These are phyloP conservation scores for Fraxinus nigra DNA, from an alignment of 305 asterid genomes.

Conservation along the genomic window DNA sequence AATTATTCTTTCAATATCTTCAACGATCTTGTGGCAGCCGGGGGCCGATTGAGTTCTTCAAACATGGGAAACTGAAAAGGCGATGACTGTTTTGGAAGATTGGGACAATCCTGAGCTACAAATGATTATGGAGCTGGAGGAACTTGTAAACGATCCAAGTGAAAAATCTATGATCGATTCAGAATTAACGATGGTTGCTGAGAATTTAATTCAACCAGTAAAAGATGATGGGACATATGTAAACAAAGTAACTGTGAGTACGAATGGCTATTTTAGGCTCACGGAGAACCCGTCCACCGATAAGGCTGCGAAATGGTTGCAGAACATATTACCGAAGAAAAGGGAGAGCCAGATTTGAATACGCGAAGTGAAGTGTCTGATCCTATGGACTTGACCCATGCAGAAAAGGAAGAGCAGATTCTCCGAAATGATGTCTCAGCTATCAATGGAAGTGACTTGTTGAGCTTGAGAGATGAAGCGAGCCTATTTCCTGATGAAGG, in stretches of 20 bases:
- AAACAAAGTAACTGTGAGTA: background rate
- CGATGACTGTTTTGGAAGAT: conserved; percentile 54
- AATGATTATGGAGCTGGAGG: conserved; percentile 53
- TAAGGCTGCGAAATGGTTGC: conserved; percentile 20
- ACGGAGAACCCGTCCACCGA: conserved; percentile 4
- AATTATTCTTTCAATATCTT: too few species aligned
- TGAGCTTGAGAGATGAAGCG: conserved; percentile 22
- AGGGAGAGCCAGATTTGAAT: conserved; percentile 15
- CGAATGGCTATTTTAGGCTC: conserved; percentile 1
- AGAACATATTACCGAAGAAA: conserved; percentile 21
- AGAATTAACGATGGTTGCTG: conserved; percentile 23
- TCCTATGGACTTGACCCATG: background rate
- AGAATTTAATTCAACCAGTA: conserved; percentile 18
- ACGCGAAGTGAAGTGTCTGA: background rate
- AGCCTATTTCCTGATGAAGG: conserved; percentile 27
- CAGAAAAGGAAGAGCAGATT: conserved; percentile 10
- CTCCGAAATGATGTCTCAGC: background rate
- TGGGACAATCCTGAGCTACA: conserved; percentile 63
- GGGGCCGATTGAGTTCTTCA: conserved; percentile 67
- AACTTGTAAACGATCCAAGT: conserved; percentile 19
- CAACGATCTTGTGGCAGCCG: conserved; percentile 61
- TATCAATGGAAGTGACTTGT: background rate
- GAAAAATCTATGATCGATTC: conserved; percentile 22
- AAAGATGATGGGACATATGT: conserved; percentile 1
- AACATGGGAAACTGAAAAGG: conserved; percentile 51